Evolutionary conservation across 129 eudicot genomes (phyloP).

Genomic region (Escallonia rubra): DNA sequence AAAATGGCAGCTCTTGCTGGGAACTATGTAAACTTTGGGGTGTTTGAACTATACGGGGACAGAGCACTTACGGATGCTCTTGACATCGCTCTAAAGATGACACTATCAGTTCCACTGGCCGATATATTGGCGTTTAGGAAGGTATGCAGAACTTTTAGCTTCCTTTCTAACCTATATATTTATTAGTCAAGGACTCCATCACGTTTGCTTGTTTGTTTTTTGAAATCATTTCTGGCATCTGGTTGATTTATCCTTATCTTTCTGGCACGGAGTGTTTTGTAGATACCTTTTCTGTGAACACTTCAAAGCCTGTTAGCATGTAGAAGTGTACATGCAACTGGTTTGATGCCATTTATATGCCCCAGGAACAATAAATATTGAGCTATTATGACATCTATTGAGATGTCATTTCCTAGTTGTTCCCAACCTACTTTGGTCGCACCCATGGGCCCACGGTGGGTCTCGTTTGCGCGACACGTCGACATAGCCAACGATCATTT

Average conservation of each 20-base stretch:
- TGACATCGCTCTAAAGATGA: slow-evolving; percentile 87
- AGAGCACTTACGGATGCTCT: slow-evolving; percentile 98
- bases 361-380: no score
- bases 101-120: slow-evolving; percentile 79
- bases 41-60: slow-evolving; percentile 94
- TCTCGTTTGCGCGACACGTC: no score
- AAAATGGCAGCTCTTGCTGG: slow-evolving; percentile 79
- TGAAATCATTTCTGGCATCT: not conserved
- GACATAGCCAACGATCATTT: no score
- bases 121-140: slow-evolving; percentile 92
- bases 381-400: no score
- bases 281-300: not conserved
- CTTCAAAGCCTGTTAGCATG: not conserved
- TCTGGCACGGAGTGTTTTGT: not conserved
- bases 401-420: no score
- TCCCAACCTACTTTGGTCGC: no score
- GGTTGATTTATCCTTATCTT: not conserved
- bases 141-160: slow-evolving; percentile 36
- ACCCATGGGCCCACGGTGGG: no score
- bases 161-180: not conserved
- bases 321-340: no score
- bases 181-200: not conserved
- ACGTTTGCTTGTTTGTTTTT: not conserved
- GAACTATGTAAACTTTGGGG: slow-evolving; percentile 94
- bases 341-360: no score